Percentiles rank a stretch among this genome's conserved stretches.
phyloP scores from a whole-genome alignment of 805 yeast species.

The Kluyveromyces wickerhamii region DNA sequence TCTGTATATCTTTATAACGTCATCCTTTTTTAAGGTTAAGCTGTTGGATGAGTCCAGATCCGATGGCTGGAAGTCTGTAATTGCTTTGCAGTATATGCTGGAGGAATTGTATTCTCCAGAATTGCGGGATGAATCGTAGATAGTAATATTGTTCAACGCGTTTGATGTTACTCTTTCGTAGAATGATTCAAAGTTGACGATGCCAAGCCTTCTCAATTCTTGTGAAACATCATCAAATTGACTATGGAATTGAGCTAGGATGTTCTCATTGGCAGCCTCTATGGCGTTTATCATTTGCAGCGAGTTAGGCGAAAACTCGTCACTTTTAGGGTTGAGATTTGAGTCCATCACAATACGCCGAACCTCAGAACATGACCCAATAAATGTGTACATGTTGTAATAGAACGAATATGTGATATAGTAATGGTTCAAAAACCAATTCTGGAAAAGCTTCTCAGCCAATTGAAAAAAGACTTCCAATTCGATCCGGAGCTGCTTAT shows the following conservation, averaged over 20 bases:
- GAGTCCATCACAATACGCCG: conserved; percentile 9
- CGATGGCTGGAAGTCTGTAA: conserved; percentile 3
- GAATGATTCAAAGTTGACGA: conserved; percentile 3
- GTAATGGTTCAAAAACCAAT: conserved; percentile 18
- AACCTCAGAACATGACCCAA: conserved; percentile 13
- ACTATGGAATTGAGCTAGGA: conserved; percentile 5
- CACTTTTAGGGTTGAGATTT: not conserved
- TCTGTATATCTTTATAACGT: conserved; percentile 7
- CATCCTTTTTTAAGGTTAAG: conserved; percentile 5
- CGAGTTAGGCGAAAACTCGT: conserved; percentile 1
- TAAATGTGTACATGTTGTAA: conserved; percentile 15
- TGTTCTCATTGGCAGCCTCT: not conserved
- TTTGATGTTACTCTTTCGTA: conserved; percentile 1
- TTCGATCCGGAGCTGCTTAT: conserved; percentile 12
- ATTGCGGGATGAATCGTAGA: not conserved
- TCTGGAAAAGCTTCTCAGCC: conserved; percentile 9
- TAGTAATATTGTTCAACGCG: conserved; percentile 2
- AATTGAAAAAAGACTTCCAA: conserved; percentile 10
- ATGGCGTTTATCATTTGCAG: conserved; percentile 1
- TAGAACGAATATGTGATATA: conserved; percentile 16
- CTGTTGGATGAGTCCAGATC: conserved; percentile 1
- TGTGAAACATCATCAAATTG: conserved; percentile 2
- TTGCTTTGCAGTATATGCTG: conserved; percentile 3
- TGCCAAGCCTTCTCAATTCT: conserved; percentile 1
- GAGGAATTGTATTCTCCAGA: not conserved